phyloP scores from a whole-genome alignment of 345 rosid genomes.

The Gossypium australe region DNA sequence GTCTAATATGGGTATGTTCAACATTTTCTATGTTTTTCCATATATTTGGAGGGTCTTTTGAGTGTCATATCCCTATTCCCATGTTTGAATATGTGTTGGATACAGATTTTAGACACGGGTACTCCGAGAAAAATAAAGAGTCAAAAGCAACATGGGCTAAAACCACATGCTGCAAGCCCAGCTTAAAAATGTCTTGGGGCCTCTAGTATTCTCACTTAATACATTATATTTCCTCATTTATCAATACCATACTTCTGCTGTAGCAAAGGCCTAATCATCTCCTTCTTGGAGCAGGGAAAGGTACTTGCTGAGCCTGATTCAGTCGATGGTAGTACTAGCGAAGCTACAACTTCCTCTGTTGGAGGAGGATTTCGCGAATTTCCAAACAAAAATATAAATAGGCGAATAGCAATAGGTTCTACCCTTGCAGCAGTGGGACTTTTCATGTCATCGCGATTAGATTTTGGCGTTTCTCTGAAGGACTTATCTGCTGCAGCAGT shows the following conservation, averaged over 20 bases:
- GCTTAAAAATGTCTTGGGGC: not conserved
- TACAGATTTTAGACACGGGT: too few relatives aligned
- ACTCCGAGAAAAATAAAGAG: too few relatives aligned
- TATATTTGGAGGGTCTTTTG: too few relatives aligned
- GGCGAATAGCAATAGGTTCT: constrained; percentile 48
- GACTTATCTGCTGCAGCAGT: constrained; percentile 65
- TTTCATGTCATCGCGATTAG: constrained; percentile 53
- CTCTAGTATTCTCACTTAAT: not conserved
- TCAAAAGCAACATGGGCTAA: not conserved
- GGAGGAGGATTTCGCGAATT: constrained; percentile 45
- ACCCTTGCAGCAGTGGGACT: constrained; percentile 51
- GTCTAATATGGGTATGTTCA: too few relatives aligned
- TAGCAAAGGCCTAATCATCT: not conserved
- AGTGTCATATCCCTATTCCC: too few relatives aligned
- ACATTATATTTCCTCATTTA: not conserved
- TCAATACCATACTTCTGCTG: not conserved
- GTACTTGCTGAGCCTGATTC: constrained; percentile 29
- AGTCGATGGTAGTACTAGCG: constrained; percentile 11
- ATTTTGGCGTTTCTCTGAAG: constrained; percentile 75
- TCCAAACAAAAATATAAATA: constrained; percentile 57
- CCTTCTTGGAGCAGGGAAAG: constrained; percentile 43
- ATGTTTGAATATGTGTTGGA: too few relatives aligned
- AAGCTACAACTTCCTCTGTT: constrained; percentile 19
- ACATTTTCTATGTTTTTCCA: too few relatives aligned
- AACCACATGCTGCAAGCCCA: not conserved